Percentiles rank a stretch among this genome's conserved stretches.
These are phyloP conservation scores for Lepiota subincarnata DNA, from an alignment of 768 basidiomycete genomes.

Conservation along the genomic window DNA sequence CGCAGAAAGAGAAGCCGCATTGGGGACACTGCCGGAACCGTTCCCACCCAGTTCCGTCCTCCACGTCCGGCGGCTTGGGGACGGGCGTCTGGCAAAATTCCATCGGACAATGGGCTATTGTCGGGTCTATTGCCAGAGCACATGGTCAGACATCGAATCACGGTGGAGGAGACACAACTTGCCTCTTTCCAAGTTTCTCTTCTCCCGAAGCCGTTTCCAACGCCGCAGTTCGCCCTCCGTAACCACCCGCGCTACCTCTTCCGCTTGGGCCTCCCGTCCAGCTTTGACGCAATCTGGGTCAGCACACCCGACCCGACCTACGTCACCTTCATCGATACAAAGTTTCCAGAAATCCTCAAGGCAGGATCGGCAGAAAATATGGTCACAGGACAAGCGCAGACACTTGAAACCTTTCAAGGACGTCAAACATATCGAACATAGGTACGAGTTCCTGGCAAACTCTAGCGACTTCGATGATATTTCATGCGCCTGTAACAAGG, in stretches of 20 bases:
- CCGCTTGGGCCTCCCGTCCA: conserved; percentile 55
- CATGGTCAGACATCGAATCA: conserved; percentile 13
- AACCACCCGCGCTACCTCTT: conserved; percentile 70
- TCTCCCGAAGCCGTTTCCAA: conserved; percentile 77
- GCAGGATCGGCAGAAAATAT: conserved; percentile 84
- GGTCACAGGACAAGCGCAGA: conserved; percentile 62
- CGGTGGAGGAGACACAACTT: conserved; percentile 11
- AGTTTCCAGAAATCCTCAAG: conserved; percentile 78
- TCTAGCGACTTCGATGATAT: conserved; percentile 37
- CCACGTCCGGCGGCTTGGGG: conserved; percentile 43
- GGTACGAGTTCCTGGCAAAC: conserved; percentile 64
- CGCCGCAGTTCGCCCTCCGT: conserved; percentile 59
- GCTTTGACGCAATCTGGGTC: conserved; percentile 75
- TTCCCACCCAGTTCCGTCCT: conserved; percentile 66
- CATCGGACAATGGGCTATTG: conserved; percentile 78
- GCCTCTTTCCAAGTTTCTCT: conserved; percentile 72
- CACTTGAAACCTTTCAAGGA: conserved; percentile 74
- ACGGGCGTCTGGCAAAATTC: conserved; percentile 79
- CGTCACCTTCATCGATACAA: conserved; percentile 76
- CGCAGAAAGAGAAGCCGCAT: conserved; percentile 80
- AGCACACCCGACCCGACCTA: conserved; percentile 75
- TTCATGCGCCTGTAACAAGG: conserved; percentile 48
- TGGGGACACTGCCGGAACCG: conserved; percentile 64
- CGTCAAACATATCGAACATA: conserved; percentile 74
- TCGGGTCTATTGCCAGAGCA: conserved; percentile 50